Evolutionary conservation across 495 filamentous ascomycete species (phyloP), one percentile per base, ranked within the genome.

Genomic region (Tuber calosporum): DNA sequence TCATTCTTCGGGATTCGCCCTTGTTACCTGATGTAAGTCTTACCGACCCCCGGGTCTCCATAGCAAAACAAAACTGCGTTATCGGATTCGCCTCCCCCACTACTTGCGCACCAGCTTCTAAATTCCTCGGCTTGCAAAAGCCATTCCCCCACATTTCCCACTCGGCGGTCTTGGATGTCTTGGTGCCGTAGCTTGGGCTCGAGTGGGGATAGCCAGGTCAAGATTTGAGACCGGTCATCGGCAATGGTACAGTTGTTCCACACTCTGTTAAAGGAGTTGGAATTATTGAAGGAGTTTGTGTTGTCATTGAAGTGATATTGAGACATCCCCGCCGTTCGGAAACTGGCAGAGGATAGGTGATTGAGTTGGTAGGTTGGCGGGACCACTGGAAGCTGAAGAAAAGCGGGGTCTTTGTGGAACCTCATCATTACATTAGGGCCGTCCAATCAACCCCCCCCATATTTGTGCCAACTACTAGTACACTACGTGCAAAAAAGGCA

Each of bases 401-500:
- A 58, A 58, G 48, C n/a, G 48, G 48, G 48, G 48, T 26, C 48
- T 26, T 26, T 58, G n/a, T 58, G 48, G 48, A 58, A 58, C 48
- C 48, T 45, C 17, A 6, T 17, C 17, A 6, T 22, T 45, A 22
- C 43, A 7, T 45, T 5, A 11, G 45, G 1, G 8, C 45, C 22
- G 20, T 7, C 45, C 20, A 53, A 53, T 2, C 22, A n/a, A n/a
- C 11, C 45, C n/a, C 45, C 45, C 22, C 45, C 22, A 3, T 1
- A 53, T 53, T 53, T 53, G 22, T n/a, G 3, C 22, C 11, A 40
- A 40, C 39, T n/a, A n/a, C 7, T 45, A 45, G 43, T n/a, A 8
- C 43, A 48, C 5, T 8, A 22, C 19, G 19, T 22, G 20, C 19
- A 20, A 0, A 22, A 20, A 45, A 22, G 4, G 19, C 19, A 45